These are phyloP conservation scores for Russula earlei DNA, from an alignment of 768 basidiomycete species.

Conservation along the genomic window DNA sequence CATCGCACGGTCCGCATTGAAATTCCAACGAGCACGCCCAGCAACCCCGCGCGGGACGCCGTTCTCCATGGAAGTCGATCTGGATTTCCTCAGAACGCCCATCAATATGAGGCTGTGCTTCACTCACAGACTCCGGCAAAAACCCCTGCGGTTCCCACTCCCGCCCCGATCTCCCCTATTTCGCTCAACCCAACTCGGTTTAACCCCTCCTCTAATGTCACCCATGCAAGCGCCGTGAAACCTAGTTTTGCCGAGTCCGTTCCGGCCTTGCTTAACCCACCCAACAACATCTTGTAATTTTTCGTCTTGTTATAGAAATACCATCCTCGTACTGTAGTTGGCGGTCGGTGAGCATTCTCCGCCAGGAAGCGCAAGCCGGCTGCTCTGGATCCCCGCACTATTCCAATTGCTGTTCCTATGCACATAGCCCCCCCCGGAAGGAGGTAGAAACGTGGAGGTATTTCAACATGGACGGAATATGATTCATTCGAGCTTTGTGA, in stretches of 20 bases:
- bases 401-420: slow-evolving; percentile 60
- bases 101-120: slow-evolving; percentile 8
- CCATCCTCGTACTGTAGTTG: slow-evolving; percentile 83
- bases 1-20: slow-evolving; percentile 35
- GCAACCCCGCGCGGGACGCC: slow-evolving; percentile 25
- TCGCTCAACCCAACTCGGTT: slow-evolving; percentile 30
- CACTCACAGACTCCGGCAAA: slow-evolving; percentile 49
- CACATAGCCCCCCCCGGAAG: slow-evolving; percentile 53
- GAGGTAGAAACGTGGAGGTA: slow-evolving; percentile 50
- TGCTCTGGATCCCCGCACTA: slow-evolving; percentile 58
- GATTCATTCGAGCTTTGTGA: slow-evolving; percentile 21
- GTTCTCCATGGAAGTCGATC: slow-evolving; percentile 19
- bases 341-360: slow-evolving; percentile 86
- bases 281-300: slow-evolving; percentile 77
- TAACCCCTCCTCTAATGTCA: slow-evolving; percentile 38
- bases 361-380: slow-evolving; percentile 77
- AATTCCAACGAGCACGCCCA: slow-evolving; percentile 52
- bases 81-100: slow-evolving; percentile 4
- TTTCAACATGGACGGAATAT: slow-evolving; percentile 30
- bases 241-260: slow-evolving; percentile 45
- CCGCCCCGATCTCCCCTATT: slow-evolving; percentile 52
- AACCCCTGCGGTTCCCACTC: slow-evolving; percentile 48
- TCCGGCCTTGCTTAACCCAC: slow-evolving; percentile 59
- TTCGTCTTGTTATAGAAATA: slow-evolving; percentile 96
- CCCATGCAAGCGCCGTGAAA: slow-evolving; percentile 38